Conservation (phyloP, 2,329 filamentous ascomycete genomes). For the Cordyceps pruinosa region DNA sequence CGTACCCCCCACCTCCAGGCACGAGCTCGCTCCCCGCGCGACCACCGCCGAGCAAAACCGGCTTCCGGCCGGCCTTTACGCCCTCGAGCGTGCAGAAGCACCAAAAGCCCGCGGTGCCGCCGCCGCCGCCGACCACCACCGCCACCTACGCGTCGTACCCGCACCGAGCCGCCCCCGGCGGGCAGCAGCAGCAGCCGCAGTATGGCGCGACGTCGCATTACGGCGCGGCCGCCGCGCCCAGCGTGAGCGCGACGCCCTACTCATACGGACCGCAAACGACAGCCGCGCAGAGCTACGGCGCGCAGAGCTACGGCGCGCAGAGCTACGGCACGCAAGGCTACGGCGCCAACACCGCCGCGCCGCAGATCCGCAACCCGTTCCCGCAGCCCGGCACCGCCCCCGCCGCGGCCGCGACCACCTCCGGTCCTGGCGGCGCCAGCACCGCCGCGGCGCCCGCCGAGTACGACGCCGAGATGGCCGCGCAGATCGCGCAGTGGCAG, state of each 20-base stretch:
- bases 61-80: constrained; percentile 46
- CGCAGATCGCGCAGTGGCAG: constrained; percentile 92
- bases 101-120: background rate
- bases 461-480: constrained; percentile 74
- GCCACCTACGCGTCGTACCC: constrained; percentile 9
- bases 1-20: constrained; percentile 81
- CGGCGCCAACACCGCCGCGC: constrained; percentile 41
- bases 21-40: constrained; percentile 61
- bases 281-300: constrained; percentile 16
- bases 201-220: background rate
- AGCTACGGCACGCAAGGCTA: constrained; percentile 28
- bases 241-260: constrained; percentile 27
- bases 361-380: constrained; percentile 77
- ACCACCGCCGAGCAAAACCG: constrained; percentile 49
- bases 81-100: constrained; percentile 26
- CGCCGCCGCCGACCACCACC: background rate
- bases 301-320: constrained; percentile 34
- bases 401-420: constrained; percentile 9
- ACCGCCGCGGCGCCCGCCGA: too few relatives aligned
- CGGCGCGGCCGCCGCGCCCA: constrained; percentile 18
- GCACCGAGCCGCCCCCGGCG: constrained; percentile 6
- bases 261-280: constrained; percentile 23
- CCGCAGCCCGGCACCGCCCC: constrained; percentile 48
- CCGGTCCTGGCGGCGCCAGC: constrained; percentile 18
- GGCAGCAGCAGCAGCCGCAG: background rate